Percentiles rank a stretch among this genome's conserved stretches.
These are phyloP conservation scores for Zygoascus tannicola DNA, from an alignment of 805 yeast genomes.

Conservation along the genomic window DNA sequence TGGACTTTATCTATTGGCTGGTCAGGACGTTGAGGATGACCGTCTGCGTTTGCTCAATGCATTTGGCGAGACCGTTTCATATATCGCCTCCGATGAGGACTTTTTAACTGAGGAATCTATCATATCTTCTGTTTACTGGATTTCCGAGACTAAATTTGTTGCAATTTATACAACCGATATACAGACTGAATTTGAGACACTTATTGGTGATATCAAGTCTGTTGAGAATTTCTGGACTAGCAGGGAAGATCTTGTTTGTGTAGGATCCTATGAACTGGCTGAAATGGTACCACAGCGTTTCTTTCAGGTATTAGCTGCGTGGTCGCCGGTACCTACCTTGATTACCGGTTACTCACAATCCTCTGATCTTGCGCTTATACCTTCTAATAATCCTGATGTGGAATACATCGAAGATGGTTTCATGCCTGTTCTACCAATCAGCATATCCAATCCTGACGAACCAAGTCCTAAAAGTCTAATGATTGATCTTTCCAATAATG, in stretches of 20 bases:
- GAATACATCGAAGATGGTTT: background rate
- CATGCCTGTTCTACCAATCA: background rate
- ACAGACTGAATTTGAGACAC: background rate
- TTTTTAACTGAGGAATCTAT: background rate
- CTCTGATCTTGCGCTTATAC: background rate
- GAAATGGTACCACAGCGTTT: background rate
- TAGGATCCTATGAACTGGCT: background rate
- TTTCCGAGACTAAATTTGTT: background rate
- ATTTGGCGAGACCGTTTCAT: background rate
- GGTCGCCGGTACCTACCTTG: background rate
- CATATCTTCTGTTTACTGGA: background rate
- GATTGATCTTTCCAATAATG: background rate
- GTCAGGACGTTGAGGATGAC: background rate
- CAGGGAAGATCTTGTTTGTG: background rate
- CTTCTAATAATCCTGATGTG: background rate
- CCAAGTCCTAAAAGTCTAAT: background rate
- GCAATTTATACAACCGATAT: background rate
- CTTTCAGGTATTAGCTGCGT: background rate
- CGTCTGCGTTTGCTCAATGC: background rate
- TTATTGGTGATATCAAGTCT: background rate
- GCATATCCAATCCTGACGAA: background rate
- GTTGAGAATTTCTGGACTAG: background rate
- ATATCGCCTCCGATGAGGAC: background rate
- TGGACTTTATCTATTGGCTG: background rate
- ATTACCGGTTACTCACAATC: background rate